phyloP scores from a whole-genome alignment of 495 filamentous ascomycete genomes.

The Penicillium flavigenum region DNA sequence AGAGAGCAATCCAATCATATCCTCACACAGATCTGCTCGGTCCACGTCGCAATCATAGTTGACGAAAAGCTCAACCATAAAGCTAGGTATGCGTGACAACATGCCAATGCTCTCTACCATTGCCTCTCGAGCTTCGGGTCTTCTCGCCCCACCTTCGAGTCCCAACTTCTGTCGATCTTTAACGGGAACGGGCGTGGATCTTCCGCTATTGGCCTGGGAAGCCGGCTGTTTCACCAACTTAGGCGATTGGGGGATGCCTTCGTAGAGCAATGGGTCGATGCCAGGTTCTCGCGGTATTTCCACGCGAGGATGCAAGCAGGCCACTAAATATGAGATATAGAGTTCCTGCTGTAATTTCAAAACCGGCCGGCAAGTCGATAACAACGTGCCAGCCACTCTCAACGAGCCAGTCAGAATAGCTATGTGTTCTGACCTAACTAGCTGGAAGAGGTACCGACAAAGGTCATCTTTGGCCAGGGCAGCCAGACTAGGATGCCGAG shows the following conservation, averaged over 20 bases:
- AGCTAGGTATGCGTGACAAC: constrained; percentile 85
- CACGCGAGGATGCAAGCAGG: constrained; percentile 86
- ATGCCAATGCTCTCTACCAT: constrained; percentile 98
- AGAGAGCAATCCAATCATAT: constrained; percentile 89
- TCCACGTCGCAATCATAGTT: constrained; percentile 98
- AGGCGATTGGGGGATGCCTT: constrained; percentile 88
- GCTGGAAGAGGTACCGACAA: constrained; percentile 92
- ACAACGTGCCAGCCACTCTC: constrained; percentile 83
- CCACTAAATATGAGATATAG: constrained; percentile 90
- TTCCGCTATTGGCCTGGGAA: constrained; percentile 74
- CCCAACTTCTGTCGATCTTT: constrained; percentile 92
- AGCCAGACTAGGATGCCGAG: constrained; percentile 86
- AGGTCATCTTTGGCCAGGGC: constrained; percentile 88
- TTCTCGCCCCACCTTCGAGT: constrained; percentile 86
- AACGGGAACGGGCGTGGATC: constrained; percentile 88
- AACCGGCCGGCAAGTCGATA: constrained; percentile 88
- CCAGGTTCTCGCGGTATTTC: constrained; percentile 88
- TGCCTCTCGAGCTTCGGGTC: constrained; percentile 91
- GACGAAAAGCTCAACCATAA: constrained; percentile 91
- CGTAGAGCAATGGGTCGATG: constrained; percentile 89
- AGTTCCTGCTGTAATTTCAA: constrained; percentile 97
- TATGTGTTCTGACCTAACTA: constrained; percentile 95
- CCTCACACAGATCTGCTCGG: constrained; percentile 87
- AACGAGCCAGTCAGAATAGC: constrained; percentile 87
- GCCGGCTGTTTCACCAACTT: constrained; percentile 80